Evolutionary conservation across 257 asterid genomes (phyloP).

Genomic region (Solanum ossicruentum): DNA sequence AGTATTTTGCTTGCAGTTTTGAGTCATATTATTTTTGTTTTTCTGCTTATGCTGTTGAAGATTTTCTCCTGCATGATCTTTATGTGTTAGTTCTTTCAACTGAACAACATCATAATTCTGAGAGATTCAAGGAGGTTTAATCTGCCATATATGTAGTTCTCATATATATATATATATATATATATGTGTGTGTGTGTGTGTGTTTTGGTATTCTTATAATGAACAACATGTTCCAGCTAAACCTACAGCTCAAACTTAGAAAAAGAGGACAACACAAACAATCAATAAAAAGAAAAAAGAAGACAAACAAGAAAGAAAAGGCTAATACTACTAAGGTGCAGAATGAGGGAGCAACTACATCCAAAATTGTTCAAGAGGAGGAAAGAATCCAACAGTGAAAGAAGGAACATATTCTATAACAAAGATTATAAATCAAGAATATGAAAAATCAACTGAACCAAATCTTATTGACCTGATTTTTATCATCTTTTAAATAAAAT

Average conservation of each 20-base stretch:
- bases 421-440: not conserved
- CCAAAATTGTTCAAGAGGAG: not conserved
- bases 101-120: not conserved
- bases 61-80: constrained; percentile 52
- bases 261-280: not conserved
- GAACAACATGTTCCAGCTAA: not conserved
- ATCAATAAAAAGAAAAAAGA: not conserved
- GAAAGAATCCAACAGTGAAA: not conserved
- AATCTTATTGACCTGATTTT: too few relatives aligned
- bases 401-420: not conserved
- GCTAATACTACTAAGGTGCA: not conserved
- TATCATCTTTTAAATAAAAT: too few relatives aligned
- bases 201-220: not conserved
- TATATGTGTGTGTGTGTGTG: too few relatives aligned
- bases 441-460: too few relatives aligned
- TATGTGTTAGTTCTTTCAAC: not conserved
- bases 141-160: not conserved
- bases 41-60: constrained; percentile 37
- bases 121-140: not conserved
- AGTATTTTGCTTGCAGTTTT: not conserved
- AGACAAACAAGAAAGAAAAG: not conserved
- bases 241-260: not conserved
- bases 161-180: not conserved
- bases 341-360: not conserved
- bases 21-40: not conserved